Percentiles rank a stretch among this genome's conserved stretches.
Conservation (phyloP, 2,329 filamentous ascomycete genomes). For the Coleophoma eucalyptorum region DNA sequence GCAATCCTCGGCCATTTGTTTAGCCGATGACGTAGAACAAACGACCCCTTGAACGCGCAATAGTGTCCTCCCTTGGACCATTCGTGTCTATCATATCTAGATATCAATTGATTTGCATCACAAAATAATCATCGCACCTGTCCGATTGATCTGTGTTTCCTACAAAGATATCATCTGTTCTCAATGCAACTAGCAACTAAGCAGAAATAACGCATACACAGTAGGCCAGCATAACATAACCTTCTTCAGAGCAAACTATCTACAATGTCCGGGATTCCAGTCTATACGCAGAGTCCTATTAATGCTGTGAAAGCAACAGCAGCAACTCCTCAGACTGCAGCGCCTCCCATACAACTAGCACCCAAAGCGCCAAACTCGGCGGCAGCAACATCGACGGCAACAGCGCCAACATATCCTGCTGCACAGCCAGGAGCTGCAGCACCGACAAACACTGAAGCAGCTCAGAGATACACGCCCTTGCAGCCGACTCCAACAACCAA, state of each 20-base stretch:
- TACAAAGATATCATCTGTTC: too few species aligned
- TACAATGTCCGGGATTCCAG: slow-evolving; percentile 57
- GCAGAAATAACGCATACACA: too few species aligned
- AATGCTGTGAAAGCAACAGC: slow-evolving; percentile 49
- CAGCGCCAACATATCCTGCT: slow-evolving; percentile 28
- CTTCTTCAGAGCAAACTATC: neutral
- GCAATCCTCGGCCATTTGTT: too few species aligned
- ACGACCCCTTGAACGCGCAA: too few species aligned
- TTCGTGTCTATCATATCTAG: too few species aligned
- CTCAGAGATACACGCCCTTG: slow-evolving; percentile 29
- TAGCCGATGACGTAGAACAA: too few species aligned
- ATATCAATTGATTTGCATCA: too few species aligned
- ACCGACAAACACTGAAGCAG: slow-evolving; percentile 32
- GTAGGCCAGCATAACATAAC: too few species aligned
- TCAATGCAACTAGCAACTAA: too few species aligned
- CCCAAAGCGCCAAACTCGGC: slow-evolving; percentile 13
- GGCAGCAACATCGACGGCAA: slow-evolving; percentile 24
- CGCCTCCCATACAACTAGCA: slow-evolving; percentile 12
- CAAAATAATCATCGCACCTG: too few species aligned
- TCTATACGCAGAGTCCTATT: slow-evolving; percentile 57
- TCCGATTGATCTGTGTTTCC: too few species aligned
- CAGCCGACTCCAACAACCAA: slow-evolving; percentile 41
- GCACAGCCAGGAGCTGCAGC: slow-evolving; percentile 46
- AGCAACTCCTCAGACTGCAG: slow-evolving; percentile 41
- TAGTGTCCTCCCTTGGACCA: too few species aligned